Evolutionary conservation across 78 protist species (phyloP), one percentile per base, ranked within the genome.

Genomic region (Tieghemostelium lacteum): DNA sequence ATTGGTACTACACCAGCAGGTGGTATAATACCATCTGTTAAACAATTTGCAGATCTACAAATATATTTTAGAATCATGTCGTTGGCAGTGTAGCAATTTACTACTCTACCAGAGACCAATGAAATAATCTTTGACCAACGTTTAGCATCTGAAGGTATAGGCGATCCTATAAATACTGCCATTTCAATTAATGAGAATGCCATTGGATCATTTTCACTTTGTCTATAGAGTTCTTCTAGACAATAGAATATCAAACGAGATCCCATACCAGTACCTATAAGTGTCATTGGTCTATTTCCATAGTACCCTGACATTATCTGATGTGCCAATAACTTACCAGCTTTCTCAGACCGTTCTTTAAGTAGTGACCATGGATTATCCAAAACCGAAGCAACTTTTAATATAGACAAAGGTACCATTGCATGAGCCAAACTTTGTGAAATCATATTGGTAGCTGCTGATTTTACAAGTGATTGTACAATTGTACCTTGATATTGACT

Each of bases 311-410:
- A 66, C 1, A 80, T 26, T 1, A 80, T 80, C 29, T 80, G 88
- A 29, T 80, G 88, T 7, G 88, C 88, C 34, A 80, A 57, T 52
- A 80, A 16, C 26, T 55, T 64, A 39, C 88, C 88, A 8, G 70
- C 88, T n/a, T 80, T 80, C 31, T 80, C 88, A 39, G 88, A 80
- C 14, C 88, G 65, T 66, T 80, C 88, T n/a, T 80, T 80, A 22
- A 80, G 70, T 49, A 80, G 12, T 8, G 88, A 29, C 88, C 88
- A 80, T 37, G 88, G 88, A 57, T 80, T 80, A 57, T 80, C 88
- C 1, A 80, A 49, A 28, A 80, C 88, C 1, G 71, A 65, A 0
- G 88, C 88, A 3, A 42, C 76, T 29, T 80, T 80, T 19, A 80
- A 28, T 8, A 80, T 71, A 6, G 88, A 80, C 17, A 80, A 45